Evolutionary conservation across 192 early-diverging fungal genomes (phyloP).

Genomic region (Podila epigama): DNA sequence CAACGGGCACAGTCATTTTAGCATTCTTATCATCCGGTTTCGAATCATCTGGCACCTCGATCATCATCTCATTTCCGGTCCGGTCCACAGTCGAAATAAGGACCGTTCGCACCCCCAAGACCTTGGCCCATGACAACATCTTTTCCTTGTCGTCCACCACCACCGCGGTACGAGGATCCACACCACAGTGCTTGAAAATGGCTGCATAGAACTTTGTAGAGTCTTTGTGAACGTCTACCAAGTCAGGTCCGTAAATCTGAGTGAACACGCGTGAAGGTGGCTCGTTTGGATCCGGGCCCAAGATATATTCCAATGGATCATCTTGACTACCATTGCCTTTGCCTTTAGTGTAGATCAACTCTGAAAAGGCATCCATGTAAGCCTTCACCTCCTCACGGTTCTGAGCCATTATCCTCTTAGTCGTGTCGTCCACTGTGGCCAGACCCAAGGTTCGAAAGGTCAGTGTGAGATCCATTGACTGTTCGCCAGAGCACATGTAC

Average conservation of each 20-base stretch:
- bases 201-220: constrained; percentile 22
- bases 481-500: constrained; percentile 37
- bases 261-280: constrained; percentile 17
- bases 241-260: constrained; percentile 31
- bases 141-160: constrained; percentile 43
- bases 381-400: background rate
- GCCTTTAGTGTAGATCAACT: background rate
- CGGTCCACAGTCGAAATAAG: constrained; percentile 30
- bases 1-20: constrained; percentile 12
- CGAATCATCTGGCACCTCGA: constrained; percentile 7
- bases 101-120: constrained; percentile 22
- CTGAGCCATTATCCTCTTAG: background rate
- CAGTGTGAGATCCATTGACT: constrained; percentile 11
- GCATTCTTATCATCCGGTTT: background rate
- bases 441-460: constrained; percentile 27
- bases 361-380: background rate
- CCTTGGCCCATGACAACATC: constrained; percentile 37
- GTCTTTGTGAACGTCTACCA: constrained; percentile 14
- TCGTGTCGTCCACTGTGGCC: background rate
- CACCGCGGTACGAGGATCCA: constrained; percentile 16
- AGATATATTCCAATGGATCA: background rate
- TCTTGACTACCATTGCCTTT: too few species aligned
- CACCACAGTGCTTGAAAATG: constrained; percentile 17
- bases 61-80: constrained; percentile 21
- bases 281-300: background rate